A percentile compares a stretch with the other conserved stretches of the same genome.
These are phyloP conservation scores for Linnemannia zychae DNA, from an alignment of 192 early-diverging fungal genomes.

Conservation along the genomic window DNA sequence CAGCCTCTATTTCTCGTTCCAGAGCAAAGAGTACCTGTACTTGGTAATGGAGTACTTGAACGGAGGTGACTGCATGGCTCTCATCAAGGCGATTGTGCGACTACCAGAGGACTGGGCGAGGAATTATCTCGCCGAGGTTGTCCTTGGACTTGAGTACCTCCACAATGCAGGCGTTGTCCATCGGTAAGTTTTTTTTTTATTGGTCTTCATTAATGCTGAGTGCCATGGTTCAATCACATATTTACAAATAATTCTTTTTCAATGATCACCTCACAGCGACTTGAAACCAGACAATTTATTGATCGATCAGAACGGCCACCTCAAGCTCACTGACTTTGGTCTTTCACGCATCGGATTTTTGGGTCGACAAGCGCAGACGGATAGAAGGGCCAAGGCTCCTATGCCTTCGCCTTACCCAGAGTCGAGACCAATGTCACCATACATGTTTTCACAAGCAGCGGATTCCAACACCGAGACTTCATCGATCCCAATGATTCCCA, in stretches of 20 bases:
- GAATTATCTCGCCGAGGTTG: slow-evolving; percentile 88
- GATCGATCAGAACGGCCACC: slow-evolving; percentile 86
- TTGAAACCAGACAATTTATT: slow-evolving; percentile 90
- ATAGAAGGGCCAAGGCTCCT: slow-evolving; percentile 32
- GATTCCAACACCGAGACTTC: slow-evolving; percentile 29
- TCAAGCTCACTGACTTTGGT: slow-evolving; percentile 93
- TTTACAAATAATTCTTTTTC: too few relatives aligned
- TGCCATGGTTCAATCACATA: background rate
- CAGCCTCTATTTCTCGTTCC: slow-evolving; percentile 88
- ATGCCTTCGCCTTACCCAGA: slow-evolving; percentile 45
- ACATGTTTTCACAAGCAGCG: slow-evolving; percentile 34
- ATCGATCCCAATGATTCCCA: slow-evolving; percentile 52
- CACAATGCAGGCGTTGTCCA: slow-evolving; percentile 85
- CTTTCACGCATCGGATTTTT: slow-evolving; percentile 87
- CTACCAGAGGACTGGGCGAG: slow-evolving; percentile 88
- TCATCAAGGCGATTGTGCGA: slow-evolving; percentile 78
- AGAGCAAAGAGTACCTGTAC: slow-evolving; percentile 87
- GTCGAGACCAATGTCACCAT: slow-evolving; percentile 51
- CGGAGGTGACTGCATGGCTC: slow-evolving; percentile 90
- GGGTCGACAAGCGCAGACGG: slow-evolving; percentile 78
- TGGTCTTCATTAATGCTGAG: background rate
- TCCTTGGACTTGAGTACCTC: slow-evolving; percentile 84
- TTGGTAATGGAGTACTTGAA: slow-evolving; percentile 92
- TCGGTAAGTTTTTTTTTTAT: slow-evolving; percentile 64
- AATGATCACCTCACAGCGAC: slow-evolving; percentile 68